Conservation (phyloP, 2,329 filamentous ascomycete species). For the Teratosphaeria nubilosa region DNA sequence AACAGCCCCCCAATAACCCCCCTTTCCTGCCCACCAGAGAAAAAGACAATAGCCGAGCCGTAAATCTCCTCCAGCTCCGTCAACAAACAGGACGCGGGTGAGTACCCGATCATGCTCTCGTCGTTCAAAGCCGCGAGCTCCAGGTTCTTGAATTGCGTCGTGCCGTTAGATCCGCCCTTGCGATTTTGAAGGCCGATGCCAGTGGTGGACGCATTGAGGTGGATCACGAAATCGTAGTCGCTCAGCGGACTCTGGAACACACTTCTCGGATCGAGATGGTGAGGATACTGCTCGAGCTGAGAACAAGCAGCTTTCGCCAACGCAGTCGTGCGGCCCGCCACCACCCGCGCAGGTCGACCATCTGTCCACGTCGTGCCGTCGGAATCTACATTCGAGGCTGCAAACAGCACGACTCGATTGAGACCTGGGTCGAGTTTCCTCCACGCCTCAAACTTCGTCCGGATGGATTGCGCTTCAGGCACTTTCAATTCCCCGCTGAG, state of each 20-base stretch:
- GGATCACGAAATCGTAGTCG: constrained; percentile 82
- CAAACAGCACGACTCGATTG: constrained; percentile 73
- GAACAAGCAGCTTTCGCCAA: constrained; percentile 68
- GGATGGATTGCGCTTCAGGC: constrained; percentile 51
- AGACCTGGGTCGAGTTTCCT: constrained; percentile 79
- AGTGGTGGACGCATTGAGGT: constrained; percentile 41
- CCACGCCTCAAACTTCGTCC: constrained; percentile 71
- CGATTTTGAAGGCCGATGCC: constrained; percentile 23
- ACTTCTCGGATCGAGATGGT: constrained; percentile 39
- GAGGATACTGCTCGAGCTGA: constrained; percentile 29
- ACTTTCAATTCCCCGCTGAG: constrained; percentile 49
- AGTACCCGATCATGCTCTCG: constrained; percentile 41
- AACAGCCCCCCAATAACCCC: constrained; percentile 54
- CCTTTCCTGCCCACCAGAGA: constrained; percentile 53
- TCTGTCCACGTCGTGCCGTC: constrained; percentile 76
- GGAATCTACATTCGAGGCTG: constrained; percentile 66
- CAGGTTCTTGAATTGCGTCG: constrained; percentile 70
- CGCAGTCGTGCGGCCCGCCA: constrained; percentile 71
- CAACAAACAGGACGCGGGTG: constrained; percentile 55
- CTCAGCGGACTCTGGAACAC: constrained; percentile 64
- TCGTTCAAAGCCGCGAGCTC: constrained; percentile 44
- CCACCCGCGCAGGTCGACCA: constrained; percentile 63
- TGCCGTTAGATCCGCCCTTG: constrained; percentile 26
- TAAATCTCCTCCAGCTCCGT: constrained; percentile 59
- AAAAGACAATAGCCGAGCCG: constrained; percentile 64